Conservation (phyloP, 192 early-diverging fungal species). For the Tieghemiomyces parasiticus region DNA sequence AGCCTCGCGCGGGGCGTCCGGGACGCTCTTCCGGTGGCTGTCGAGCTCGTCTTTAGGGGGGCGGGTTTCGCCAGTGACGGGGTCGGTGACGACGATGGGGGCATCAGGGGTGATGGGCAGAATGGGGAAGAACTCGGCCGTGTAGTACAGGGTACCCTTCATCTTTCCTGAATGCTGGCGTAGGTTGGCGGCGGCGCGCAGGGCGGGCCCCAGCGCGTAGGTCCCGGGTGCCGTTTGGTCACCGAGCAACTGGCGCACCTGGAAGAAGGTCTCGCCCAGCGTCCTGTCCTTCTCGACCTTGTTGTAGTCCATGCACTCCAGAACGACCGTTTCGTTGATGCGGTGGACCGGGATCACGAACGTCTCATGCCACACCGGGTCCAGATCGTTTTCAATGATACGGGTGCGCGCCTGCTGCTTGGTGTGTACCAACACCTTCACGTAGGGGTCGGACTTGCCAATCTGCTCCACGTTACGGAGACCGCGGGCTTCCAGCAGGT, state of each 20-base stretch:
- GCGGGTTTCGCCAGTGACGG: background rate
- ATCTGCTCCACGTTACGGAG: conserved; percentile 76
- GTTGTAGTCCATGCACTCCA: conserved; percentile 84
- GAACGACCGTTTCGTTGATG: conserved; percentile 47
- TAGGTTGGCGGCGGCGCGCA: conserved; percentile 23
- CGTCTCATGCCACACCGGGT: conserved; percentile 87
- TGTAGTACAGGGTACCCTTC: conserved; percentile 44
- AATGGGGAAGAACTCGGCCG: conserved; percentile 37
- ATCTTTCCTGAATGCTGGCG: conserved; percentile 37
- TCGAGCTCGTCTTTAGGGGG: too few species aligned
- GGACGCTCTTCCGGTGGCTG: too few species aligned
- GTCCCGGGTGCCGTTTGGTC: conserved; percentile 25
- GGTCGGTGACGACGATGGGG: background rate
- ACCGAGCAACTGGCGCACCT: conserved; percentile 40
- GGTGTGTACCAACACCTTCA: conserved; percentile 47
- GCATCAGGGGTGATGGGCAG: conserved; percentile 17
- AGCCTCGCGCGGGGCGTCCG: too few species aligned
- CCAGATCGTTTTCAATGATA: conserved; percentile 63
- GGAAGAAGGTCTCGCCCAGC: conserved; percentile 54
- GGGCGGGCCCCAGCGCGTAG: conserved; percentile 18
- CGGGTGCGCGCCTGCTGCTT: conserved; percentile 57
- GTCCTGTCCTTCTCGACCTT: conserved; percentile 69
- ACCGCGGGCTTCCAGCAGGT: conserved; percentile 52
- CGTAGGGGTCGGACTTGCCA: conserved; percentile 88
- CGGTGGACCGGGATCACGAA: conserved; percentile 74